phyloP scores from a whole-genome alignment of 495 filamentous ascomycete genomes.

The Evernia prunastri region DNA sequence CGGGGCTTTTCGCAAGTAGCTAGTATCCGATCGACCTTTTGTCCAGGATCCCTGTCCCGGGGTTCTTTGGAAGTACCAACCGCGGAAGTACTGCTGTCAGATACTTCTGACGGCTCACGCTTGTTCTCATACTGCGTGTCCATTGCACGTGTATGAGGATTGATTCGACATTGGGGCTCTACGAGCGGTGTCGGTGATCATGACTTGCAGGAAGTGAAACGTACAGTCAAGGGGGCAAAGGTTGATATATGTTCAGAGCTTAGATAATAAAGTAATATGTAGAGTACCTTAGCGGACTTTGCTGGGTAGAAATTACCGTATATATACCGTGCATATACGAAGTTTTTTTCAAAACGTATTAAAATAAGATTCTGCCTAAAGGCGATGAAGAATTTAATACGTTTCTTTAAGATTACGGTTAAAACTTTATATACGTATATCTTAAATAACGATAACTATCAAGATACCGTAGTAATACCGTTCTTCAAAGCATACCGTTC shows the following conservation, averaged over 20 bases:
- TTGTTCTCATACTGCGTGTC: not conserved
- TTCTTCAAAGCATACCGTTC: no score
- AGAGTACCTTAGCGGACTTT: not conserved
- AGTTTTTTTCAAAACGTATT: no score
- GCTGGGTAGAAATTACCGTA: no score
- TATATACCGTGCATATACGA: no score
- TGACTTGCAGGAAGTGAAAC: not conserved
- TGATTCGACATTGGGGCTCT: not conserved
- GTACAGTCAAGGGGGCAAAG: not conserved
- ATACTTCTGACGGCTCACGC: not conserved
- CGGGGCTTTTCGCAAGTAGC: slow-evolving; percentile 55
- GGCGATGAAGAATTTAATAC: no score
- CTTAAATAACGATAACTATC: no score
- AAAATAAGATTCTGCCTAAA: no score
- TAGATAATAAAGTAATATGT: not conserved
- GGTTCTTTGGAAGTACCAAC: not conserved
- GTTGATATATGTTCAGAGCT: not conserved
- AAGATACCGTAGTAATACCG: no score
- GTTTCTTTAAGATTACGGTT: no score
- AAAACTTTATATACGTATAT: no score
- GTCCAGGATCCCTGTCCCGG: slow-evolving; percentile 2
- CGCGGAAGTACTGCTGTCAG: not conserved
- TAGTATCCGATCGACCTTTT: slow-evolving; percentile 18
- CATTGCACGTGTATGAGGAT: not conserved
- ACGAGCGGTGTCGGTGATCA: not conserved